Percentiles rank a stretch among this genome's conserved stretches.
Conservation (phyloP, 1,284 basidiomycete genomes). For the Cryptococcus floricola region DNA sequence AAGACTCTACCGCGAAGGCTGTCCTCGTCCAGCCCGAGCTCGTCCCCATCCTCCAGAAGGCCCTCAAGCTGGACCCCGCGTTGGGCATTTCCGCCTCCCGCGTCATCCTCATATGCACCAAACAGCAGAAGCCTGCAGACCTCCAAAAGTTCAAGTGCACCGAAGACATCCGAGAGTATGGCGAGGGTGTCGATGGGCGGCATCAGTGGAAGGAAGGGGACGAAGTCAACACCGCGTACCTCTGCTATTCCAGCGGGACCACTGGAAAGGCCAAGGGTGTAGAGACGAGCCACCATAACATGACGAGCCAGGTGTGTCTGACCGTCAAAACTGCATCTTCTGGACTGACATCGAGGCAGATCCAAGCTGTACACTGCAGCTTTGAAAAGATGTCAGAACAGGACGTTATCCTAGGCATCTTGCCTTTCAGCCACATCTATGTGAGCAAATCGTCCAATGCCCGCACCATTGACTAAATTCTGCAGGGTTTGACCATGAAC, state of each 20-base stretch:
- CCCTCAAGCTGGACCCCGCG: conserved; percentile 15
- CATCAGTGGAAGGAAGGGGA: conserved; percentile 12
- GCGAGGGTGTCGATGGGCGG: conserved; percentile 9
- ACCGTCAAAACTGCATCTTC: not conserved
- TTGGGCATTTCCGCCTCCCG: conserved; percentile 14
- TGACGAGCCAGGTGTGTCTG: conserved; percentile 47
- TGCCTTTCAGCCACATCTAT: conserved; percentile 55
- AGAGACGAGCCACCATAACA: conserved; percentile 63
- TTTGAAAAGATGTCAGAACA: conserved; percentile 31
- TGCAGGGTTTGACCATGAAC: conserved; percentile 16
- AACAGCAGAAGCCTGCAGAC: conserved; percentile 14
- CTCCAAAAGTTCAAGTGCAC: conserved; percentile 12
- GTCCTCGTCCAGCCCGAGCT: conserved; percentile 58
- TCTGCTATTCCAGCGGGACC: conserved; percentile 66
- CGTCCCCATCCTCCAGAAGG: conserved; percentile 39
- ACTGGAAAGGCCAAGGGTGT: conserved; percentile 48
- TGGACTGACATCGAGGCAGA: conserved; percentile 1
- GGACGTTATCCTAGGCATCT: conserved; percentile 58
- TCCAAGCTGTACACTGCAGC: conserved; percentile 30
- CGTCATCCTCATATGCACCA: conserved; percentile 32
- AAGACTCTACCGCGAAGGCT: conserved; percentile 57
- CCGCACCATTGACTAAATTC: not conserved
- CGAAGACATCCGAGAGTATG: conserved; percentile 22
- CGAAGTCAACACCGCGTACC: conserved; percentile 45
- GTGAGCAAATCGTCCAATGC: conserved; percentile 9